These are phyloP conservation scores for Diplosphaera chodatii DNA, from an alignment of 139 green algal species.

Conservation along the genomic window DNA sequence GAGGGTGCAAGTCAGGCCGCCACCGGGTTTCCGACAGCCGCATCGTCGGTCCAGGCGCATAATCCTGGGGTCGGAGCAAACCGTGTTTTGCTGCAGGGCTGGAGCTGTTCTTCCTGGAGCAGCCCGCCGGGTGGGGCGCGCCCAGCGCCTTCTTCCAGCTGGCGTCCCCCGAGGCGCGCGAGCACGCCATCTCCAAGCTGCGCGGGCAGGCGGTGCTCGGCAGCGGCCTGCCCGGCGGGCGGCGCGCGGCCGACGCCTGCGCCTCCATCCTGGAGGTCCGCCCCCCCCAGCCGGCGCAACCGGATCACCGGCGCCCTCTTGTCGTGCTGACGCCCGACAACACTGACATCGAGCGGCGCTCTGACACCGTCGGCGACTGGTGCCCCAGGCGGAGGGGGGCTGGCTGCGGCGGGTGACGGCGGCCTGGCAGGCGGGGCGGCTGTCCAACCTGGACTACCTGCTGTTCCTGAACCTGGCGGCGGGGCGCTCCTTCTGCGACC, in stretches of 20 bases:
- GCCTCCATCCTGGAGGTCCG: constrained; percentile 43
- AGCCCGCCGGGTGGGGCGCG: constrained; percentile 44
- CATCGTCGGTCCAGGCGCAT: too few species aligned
- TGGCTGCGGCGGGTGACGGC: constrained; percentile 60
- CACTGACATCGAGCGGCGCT: too few species aligned
- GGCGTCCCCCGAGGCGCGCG: constrained; percentile 38
- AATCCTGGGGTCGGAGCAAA: too few species aligned
- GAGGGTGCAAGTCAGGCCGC: too few species aligned
- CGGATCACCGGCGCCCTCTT: too few species aligned
- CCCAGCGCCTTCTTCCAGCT: constrained; percentile 77
- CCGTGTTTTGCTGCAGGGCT: constrained; percentile 7
- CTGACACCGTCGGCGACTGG: too few species aligned
- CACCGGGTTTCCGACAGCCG: too few species aligned
- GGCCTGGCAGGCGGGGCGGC: constrained; percentile 59
- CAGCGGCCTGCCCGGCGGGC: constrained; percentile 19
- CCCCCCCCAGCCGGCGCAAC: too few species aligned
- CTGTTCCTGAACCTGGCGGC: constrained; percentile 84
- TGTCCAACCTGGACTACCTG: constrained; percentile 83
- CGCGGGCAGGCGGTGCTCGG: constrained; percentile 38
- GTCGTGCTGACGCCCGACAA: too few species aligned
- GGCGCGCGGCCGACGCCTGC: constrained; percentile 18
- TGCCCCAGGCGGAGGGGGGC: constrained; percentile 37
- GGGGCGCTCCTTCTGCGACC: constrained; percentile 82
- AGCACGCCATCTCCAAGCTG: constrained; percentile 33
- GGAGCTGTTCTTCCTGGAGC: constrained; percentile 28